Percentiles rank a stretch among this genome's conserved stretches.
Conservation (phyloP, 345 rosid species). For the Brassica nigra region DNA sequence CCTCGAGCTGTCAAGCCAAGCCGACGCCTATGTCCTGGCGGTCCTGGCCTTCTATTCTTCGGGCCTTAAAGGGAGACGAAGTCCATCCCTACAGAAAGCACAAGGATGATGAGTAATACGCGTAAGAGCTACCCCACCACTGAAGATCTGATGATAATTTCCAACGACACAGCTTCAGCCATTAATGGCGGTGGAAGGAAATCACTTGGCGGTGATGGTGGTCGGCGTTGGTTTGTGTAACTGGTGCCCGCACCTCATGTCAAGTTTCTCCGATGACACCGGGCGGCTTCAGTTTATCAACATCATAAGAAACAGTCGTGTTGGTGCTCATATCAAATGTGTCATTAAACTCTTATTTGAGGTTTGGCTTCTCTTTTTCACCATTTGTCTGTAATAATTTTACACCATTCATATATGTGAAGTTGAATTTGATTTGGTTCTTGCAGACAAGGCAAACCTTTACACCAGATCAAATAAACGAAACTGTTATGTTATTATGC, state of each 20-base stretch:
- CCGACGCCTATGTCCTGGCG: no score
- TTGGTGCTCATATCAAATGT: slow-evolving; percentile 87
- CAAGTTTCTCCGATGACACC: slow-evolving; percentile 64
- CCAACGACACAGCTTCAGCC: slow-evolving; percentile 55
- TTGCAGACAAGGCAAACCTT: slow-evolving; percentile 66
- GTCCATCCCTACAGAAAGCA: neutral
- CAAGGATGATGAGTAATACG: slow-evolving; percentile 34
- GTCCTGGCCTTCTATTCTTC: no score
- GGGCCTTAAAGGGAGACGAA: no score
- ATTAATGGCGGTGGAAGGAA: slow-evolving; percentile 45
- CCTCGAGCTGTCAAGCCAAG: no score
- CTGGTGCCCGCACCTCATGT: slow-evolving; percentile 40
- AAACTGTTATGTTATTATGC: slow-evolving; percentile 65
- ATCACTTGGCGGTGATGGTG: slow-evolving; percentile 17
- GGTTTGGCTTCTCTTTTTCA: slow-evolving; percentile 34
- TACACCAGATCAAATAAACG: slow-evolving; percentile 81
- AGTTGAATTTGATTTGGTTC: neutral
- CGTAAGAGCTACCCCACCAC: slow-evolving; percentile 59
- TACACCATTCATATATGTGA: neutral
- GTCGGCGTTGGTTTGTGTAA: neutral
- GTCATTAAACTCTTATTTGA: slow-evolving; percentile 66
- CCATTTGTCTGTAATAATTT: no score
- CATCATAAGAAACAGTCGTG: slow-evolving; percentile 66
- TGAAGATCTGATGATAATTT: slow-evolving; percentile 64
- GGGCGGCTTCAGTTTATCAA: slow-evolving; percentile 65